Percentiles rank a stretch among this genome's conserved stretches.
phyloP scores from a whole-genome alignment of 768 basidiomycete genomes.

The Termitomyces sp. region DNA sequence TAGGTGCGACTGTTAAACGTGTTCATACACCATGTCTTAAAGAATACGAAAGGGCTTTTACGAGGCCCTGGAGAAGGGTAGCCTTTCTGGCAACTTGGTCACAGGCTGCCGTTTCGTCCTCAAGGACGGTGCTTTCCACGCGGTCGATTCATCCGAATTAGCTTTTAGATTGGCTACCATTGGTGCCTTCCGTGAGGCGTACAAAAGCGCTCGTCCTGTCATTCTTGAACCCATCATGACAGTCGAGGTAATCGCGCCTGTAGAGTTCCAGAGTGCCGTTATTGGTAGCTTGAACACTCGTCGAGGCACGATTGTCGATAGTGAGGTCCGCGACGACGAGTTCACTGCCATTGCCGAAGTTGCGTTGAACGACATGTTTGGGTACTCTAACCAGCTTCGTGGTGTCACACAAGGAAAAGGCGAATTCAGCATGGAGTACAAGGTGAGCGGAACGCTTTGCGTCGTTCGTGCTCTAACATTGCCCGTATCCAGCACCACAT shows the following conservation, averaged over 20 bases:
- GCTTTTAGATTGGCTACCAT: constrained; percentile 91
- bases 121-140: constrained; percentile 88
- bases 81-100: constrained; percentile 83
- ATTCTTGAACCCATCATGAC: constrained; percentile 99
- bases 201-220: constrained; percentile 66
- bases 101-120: constrained; percentile 83
- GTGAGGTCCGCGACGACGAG: constrained; percentile 95
- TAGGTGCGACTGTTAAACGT: constrained; percentile 20
- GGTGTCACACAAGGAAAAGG: constrained; percentile 98
- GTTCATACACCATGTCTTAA: neutral
- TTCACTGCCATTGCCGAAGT: constrained; percentile 91
- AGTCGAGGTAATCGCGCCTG: constrained; percentile 93
- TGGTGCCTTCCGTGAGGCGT: constrained; percentile 90
- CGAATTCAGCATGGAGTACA: constrained; percentile 77
- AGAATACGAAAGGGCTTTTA: constrained; percentile 69
- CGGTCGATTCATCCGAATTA: constrained; percentile 93
- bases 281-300: constrained; percentile 93
- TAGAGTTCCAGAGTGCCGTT: constrained; percentile 92
- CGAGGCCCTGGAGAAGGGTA: constrained; percentile 89
- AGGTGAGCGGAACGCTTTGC: constrained; percentile 37
- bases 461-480: constrained; percentile 4
- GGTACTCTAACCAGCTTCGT: constrained; percentile 88
- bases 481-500: constrained; percentile 50
- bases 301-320: constrained; percentile 91
- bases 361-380: constrained; percentile 97